Conservation (phyloP, 1,139 yeast genomes). For the Hanseniaspora gamundiae region DNA sequence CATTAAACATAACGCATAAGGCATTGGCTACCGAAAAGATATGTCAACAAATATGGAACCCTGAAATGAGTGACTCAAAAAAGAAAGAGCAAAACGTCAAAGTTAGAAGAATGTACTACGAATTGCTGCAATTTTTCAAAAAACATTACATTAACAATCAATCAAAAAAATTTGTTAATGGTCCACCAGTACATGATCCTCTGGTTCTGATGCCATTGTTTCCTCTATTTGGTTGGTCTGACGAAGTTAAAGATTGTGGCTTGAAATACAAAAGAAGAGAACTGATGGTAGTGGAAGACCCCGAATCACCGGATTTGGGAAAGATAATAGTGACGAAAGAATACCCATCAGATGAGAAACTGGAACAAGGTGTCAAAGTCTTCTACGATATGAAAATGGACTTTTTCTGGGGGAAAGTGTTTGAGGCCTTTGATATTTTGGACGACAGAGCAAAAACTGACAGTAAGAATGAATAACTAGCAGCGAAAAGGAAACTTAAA, state of each 20-base stretch:
- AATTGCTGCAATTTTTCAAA: constrained; percentile 45
- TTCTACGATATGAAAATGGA: constrained; percentile 34
- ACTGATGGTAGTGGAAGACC: constrained; percentile 25
- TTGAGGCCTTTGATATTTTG: constrained; percentile 27
- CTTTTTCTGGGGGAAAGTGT: constrained; percentile 42
- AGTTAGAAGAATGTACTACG: constrained; percentile 42
- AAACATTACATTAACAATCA: constrained; percentile 33
- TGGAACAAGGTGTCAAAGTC: constrained; percentile 31
- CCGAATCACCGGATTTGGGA: constrained; percentile 18
- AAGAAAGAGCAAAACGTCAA: constrained; percentile 24
- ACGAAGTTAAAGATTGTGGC: constrained; percentile 20
- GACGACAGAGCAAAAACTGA: not conserved
- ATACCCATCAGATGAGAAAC: constrained; percentile 13
- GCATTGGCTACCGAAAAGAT: constrained; percentile 45
- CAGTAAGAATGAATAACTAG: not conserved
- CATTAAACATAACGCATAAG: constrained; percentile 61
- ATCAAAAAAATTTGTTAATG: constrained; percentile 30
- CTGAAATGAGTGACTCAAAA: constrained; percentile 8
- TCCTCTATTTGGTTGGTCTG: constrained; percentile 27
- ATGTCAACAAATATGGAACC: constrained; percentile 15
- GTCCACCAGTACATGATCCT: constrained; percentile 82
- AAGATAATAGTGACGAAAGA: constrained; percentile 15
- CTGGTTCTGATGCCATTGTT: constrained; percentile 52
- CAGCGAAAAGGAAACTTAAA: not conserved
- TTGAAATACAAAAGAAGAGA: constrained; percentile 28